Evolutionary conservation across 768 basidiomycete genomes (phyloP).

Genomic region (Boletus fagicola): DNA sequence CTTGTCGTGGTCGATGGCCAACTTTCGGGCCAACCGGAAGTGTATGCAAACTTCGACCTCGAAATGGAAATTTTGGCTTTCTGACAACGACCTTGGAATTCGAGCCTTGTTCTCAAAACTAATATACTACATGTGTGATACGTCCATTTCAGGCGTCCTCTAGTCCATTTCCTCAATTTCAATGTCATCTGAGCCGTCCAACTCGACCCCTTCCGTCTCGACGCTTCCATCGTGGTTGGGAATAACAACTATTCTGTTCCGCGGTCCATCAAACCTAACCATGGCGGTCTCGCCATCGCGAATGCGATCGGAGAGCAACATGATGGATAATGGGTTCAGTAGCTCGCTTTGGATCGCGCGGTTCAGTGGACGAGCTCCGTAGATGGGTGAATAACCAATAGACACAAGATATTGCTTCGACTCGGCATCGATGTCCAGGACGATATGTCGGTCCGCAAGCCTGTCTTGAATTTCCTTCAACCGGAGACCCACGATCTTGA

Average conservation of each 20-base stretch:
- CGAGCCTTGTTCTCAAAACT: background rate
- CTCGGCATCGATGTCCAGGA: slow-evolving; percentile 68
- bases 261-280: slow-evolving; percentile 77
- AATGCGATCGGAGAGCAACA: slow-evolving; percentile 80
- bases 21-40: background rate
- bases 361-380: slow-evolving; percentile 91
- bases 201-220: slow-evolving; percentile 46
- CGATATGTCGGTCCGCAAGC: slow-evolving; percentile 77
- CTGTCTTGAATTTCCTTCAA: slow-evolving; percentile 83
- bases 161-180: slow-evolving; percentile 27
- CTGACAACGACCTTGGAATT: too few species aligned
- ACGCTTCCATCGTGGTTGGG: slow-evolving; percentile 74
- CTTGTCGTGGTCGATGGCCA: slow-evolving; percentile 8
- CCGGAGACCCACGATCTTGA: slow-evolving; percentile 87
- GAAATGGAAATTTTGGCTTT: too few species aligned
- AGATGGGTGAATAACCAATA: slow-evolving; percentile 74
- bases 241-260: slow-evolving; percentile 72
- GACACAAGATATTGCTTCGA: slow-evolving; percentile 76
- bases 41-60: slow-evolving; percentile 8
- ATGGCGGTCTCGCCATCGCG: slow-evolving; percentile 76
- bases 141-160: background rate
- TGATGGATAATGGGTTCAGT: slow-evolving; percentile 83
- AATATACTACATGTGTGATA: background rate
- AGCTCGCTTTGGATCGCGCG: slow-evolving; percentile 90
- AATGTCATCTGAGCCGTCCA: slow-evolving; percentile 59